Percentiles rank a stretch among this genome's conserved stretches.
phyloP scores from a whole-genome alignment of 306 rosid species.

The Acacia crassicarpa region DNA sequence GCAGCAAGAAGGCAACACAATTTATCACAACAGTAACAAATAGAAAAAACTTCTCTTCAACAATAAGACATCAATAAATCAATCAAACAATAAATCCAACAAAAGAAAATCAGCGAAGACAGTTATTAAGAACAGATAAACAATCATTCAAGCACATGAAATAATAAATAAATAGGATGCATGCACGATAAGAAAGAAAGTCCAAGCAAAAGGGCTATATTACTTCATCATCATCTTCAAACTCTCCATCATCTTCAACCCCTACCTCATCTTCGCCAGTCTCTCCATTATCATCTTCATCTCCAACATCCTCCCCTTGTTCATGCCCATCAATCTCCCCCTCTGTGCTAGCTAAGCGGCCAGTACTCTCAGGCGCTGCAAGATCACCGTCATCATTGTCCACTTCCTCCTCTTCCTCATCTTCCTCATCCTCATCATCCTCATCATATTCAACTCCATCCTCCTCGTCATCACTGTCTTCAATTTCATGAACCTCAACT shows the following conservation, averaged over 20 bases:
- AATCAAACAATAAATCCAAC: neutral
- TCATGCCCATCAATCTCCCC: slow-evolving; percentile 96
- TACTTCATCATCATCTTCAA: slow-evolving; percentile 88
- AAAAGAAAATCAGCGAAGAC: slow-evolving; percentile 1
- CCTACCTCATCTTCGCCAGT: slow-evolving; percentile 79
- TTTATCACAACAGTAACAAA: neutral
- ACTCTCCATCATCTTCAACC: slow-evolving; percentile 59
- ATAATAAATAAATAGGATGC: neutral
- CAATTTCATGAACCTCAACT: slow-evolving; percentile 70
- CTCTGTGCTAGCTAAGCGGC: slow-evolving; percentile 63
- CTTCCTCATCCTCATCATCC: slow-evolving; percentile 52
- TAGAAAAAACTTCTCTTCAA: slow-evolving; percentile 2
- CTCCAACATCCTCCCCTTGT: slow-evolving; percentile 86
- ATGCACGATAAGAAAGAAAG: neutral
- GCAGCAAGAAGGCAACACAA: slow-evolving; percentile 15
- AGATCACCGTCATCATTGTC: slow-evolving; percentile 79
- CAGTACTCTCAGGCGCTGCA: slow-evolving; percentile 65
- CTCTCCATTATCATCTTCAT: slow-evolving; percentile 84
- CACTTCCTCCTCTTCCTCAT: slow-evolving; percentile 75
- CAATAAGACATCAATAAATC: slow-evolving; percentile 24
- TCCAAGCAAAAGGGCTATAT: slow-evolving; percentile 34
- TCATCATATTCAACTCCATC: slow-evolving; percentile 76
- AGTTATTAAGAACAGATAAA: neutral
- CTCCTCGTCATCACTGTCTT: slow-evolving; percentile 65
- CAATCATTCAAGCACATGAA: neutral